Percentiles rank a stretch among this genome's conserved stretches.
Evolutionary conservation across 2,329 filamentous ascomycete species (phyloP).

Genomic region (Fusarium albidum): DNA sequence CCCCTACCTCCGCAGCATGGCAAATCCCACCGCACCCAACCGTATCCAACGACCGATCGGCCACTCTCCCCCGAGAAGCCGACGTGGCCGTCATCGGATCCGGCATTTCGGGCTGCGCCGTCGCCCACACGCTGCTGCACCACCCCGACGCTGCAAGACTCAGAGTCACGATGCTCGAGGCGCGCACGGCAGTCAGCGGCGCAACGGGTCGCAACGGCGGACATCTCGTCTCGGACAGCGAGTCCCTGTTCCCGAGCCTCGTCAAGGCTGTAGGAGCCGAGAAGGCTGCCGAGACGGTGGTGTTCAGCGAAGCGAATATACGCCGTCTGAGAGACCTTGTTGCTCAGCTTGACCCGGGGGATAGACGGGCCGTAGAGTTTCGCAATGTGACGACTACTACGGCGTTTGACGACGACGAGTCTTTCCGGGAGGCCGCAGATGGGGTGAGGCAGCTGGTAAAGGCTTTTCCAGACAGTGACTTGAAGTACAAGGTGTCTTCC

Average conservation of each 20-base stretch:
- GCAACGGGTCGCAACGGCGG: conserved; percentile 45
- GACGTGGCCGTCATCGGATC: conserved; percentile 43
- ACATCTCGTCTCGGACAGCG: conserved; percentile 43
- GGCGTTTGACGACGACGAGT: conserved; percentile 11
- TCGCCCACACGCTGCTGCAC: conserved; percentile 37
- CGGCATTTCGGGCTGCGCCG: conserved; percentile 40
- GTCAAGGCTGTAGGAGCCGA: conserved; percentile 42
- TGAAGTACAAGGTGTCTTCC: conserved; percentile 15
- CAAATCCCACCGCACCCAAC: conserved; percentile 32
- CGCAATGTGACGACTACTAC: conserved; percentile 15
- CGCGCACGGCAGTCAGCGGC: conserved; percentile 39
- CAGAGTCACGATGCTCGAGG: conserved; percentile 40
- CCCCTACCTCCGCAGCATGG: conserved; percentile 21
- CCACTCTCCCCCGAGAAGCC: conserved; percentile 15
- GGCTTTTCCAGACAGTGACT: conserved; percentile 13
- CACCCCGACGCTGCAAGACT: conserved; percentile 7
- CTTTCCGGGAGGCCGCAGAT: conserved; percentile 9
- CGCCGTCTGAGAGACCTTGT: conserved; percentile 15
- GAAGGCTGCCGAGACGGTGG: conserved; percentile 50
- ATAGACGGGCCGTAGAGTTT: conserved; percentile 20
- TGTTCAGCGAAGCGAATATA: conserved; percentile 47
- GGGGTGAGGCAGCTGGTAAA: conserved; percentile 5
- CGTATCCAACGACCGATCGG: conserved; percentile 33
- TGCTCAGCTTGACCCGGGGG: conserved; percentile 1
- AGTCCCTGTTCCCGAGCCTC: conserved; percentile 48